Evolutionary conservation across 202 grass and related monocot genomes (phyloP).

Genomic region (Setaria viridis): DNA sequence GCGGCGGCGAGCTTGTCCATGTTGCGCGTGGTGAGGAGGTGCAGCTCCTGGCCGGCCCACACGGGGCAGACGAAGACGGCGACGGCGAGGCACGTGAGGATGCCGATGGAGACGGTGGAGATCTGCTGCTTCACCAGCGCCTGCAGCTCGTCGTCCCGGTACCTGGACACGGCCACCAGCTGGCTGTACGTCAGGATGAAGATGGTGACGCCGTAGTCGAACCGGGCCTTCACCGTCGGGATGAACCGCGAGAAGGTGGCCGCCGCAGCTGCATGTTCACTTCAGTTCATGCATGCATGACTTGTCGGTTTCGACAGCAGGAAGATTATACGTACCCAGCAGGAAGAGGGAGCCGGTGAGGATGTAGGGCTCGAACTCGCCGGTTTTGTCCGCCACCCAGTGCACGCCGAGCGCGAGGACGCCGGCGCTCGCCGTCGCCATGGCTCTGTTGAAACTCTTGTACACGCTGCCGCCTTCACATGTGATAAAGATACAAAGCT

Average conservation of each 20-base stretch:
- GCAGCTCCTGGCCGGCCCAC: conserved; percentile 35
- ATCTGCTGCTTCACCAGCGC: conserved; percentile 66
- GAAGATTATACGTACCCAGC: conserved; percentile 52
- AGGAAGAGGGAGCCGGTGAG: conserved; percentile 66
- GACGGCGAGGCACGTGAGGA: conserved; percentile 73
- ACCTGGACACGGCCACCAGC: conserved; percentile 68
- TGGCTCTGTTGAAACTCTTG: conserved; percentile 85
- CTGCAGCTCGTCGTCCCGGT: conserved; percentile 55
- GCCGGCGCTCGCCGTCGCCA: conserved; percentile 71
- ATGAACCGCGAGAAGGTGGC: too few species aligned
- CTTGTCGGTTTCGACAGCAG: neutral
- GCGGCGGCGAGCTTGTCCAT: too few species aligned
- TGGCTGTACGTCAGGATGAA: neutral
- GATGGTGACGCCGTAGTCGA: too few species aligned
- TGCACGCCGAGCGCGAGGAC: conserved; percentile 59
- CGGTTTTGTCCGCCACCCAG: conserved; percentile 38
- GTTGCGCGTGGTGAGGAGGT: too few species aligned
- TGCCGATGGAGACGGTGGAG: conserved; percentile 72
- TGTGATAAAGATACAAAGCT: too few species aligned
- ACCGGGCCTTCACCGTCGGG: too few species aligned
- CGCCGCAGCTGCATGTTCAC: too few species aligned
- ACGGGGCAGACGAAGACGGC: conserved; percentile 64
- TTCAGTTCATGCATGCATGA: neutral
- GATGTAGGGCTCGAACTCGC: conserved; percentile 72
- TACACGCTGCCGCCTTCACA: conserved; percentile 53